Evolutionary conservation across 495 filamentous ascomycete genomes (phyloP).

Genomic region (Cetradonia linearis): DNA sequence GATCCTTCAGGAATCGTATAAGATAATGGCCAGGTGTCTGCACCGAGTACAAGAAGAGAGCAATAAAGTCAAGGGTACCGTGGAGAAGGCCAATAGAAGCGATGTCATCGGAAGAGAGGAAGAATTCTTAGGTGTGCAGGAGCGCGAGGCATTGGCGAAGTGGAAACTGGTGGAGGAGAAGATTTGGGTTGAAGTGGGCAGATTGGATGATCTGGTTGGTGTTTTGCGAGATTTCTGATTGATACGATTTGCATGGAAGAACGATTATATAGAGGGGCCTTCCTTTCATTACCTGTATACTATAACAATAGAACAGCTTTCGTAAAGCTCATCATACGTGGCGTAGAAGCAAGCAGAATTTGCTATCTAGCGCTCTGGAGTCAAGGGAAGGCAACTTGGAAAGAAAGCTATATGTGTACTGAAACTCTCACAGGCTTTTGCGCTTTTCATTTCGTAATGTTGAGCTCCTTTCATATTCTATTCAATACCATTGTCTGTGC

Average conservation of each 20-base stretch:
- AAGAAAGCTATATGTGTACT: background rate
- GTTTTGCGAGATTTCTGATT: constrained; percentile 73
- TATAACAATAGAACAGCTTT: background rate
- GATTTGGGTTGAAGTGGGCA: constrained; percentile 62
- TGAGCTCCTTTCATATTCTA: background rate
- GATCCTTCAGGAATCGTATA: constrained; percentile 69
- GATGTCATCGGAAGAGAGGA: constrained; percentile 78
- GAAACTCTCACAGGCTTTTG: background rate
- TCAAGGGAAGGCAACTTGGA: background rate
- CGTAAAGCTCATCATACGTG: background rate
- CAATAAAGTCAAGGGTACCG: constrained; percentile 50
- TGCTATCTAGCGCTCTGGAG: background rate
- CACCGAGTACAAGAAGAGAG: constrained; percentile 67
- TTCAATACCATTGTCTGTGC: background rate
- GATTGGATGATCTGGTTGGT: constrained; percentile 76
- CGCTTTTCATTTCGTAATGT: background rate
- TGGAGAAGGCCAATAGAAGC: constrained; percentile 66
- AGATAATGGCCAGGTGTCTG: constrained; percentile 75
- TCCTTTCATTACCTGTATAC: background rate
- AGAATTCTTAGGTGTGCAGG: constrained; percentile 55
- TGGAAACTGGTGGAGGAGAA: constrained; percentile 66
- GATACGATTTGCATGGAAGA: background rate
- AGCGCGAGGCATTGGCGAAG: constrained; percentile 53
- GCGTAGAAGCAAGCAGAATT: background rate
- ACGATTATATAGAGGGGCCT: background rate